These are phyloP conservation scores for Begonia loranthoides DNA, from an alignment of 306 rosid genomes.

Conservation along the genomic window DNA sequence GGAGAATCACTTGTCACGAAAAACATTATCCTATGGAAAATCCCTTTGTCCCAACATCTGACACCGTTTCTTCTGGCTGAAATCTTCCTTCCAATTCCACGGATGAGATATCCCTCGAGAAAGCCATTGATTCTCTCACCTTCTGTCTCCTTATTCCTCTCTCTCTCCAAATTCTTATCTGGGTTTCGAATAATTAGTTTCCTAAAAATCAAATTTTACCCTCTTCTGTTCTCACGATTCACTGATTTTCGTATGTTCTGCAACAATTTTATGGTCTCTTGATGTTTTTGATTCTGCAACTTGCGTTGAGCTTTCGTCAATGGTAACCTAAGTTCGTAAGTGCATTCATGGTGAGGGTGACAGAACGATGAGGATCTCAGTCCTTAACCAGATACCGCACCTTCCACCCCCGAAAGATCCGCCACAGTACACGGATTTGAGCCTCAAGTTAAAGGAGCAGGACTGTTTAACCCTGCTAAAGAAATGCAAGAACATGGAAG, in stretches of 20 bases:
- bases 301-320: no score
- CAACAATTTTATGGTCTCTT: neutral
- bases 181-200: constrained; percentile 2
- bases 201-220: constrained; percentile 2
- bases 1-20: constrained; percentile 17
- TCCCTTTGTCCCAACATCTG: constrained; percentile 28
- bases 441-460: constrained; percentile 36
- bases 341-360: constrained; percentile 31
- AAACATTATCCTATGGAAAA: constrained; percentile 72
- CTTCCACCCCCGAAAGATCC: constrained; percentile 29
- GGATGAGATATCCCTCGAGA: constrained; percentile 35
- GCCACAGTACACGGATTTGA: constrained; percentile 29
- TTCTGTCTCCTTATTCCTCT: constrained; percentile 5
- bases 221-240: neutral
- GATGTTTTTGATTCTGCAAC: neutral
- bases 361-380: constrained; percentile 63
- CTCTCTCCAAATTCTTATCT: constrained; percentile 5
- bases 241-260: neutral
- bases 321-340: neutral
- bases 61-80: constrained; percentile 19
- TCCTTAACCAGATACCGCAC: constrained; percentile 46
- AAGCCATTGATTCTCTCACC: neutral
- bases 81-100: constrained; percentile 29
- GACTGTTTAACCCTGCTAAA: constrained; percentile 42
- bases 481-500: constrained; percentile 54